phyloP scores from a whole-genome alignment of 768 basidiomycete genomes.

The Mycena leptocephala region DNA sequence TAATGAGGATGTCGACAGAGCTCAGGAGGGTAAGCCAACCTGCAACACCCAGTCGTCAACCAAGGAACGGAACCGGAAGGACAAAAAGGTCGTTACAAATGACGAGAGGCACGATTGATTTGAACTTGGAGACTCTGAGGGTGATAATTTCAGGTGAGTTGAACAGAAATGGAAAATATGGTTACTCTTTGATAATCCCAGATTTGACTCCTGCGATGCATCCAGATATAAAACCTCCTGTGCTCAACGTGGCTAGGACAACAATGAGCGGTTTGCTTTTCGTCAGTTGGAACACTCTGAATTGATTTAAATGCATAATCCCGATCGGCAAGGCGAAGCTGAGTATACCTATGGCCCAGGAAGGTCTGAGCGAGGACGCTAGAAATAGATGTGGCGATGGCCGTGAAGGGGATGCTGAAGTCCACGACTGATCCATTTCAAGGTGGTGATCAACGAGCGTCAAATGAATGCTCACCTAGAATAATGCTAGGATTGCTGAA shows the following conservation, averaged over 20 bases:
- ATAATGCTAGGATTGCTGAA: slow-evolving; percentile 34
- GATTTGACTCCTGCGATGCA: background rate
- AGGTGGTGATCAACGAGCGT: background rate
- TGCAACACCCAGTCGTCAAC: background rate
- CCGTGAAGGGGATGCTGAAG: slow-evolving; percentile 57
- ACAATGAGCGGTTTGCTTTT: slow-evolving; percentile 4
- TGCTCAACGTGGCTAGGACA: background rate
- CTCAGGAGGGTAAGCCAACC: background rate
- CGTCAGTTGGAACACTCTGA: slow-evolving; percentile 33
- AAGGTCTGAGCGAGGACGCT: slow-evolving; percentile 57
- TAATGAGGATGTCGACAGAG: background rate
- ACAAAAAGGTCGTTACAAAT: background rate
- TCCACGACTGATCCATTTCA: slow-evolving; percentile 38
- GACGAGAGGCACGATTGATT: background rate
- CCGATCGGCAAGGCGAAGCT: background rate
- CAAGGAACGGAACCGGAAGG: background rate
- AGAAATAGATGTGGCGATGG: slow-evolving; percentile 52
- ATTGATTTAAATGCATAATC: slow-evolving; percentile 40
- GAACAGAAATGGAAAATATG: too few species aligned
- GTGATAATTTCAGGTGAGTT: background rate
- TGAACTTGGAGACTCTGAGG: background rate
- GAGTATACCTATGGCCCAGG: slow-evolving; percentile 48
- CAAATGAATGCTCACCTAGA: slow-evolving; percentile 17
- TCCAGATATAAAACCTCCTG: slow-evolving; percentile 1
- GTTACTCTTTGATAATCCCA: background rate